Percentiles rank a stretch among this genome's conserved stretches.
phyloP scores from a whole-genome alignment of 2,329 filamentous ascomycete genomes.

The Endothia cerciana region DNA sequence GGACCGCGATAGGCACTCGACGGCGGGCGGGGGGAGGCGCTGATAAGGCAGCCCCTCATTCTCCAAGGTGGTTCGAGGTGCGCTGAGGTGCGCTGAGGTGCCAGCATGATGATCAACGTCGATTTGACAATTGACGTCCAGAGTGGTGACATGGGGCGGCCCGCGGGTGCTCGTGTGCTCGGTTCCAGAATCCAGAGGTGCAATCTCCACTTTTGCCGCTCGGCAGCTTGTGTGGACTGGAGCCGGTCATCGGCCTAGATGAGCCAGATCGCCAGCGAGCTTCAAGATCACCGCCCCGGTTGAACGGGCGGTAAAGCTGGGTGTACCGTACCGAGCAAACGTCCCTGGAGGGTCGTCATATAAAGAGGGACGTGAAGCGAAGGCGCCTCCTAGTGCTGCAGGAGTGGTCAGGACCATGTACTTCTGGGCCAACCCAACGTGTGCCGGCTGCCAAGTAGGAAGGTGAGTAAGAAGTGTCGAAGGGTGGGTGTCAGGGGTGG shows the following conservation, averaged over 20 bases:
- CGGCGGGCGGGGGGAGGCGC: not conserved
- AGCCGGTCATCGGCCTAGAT: constrained; percentile 17
- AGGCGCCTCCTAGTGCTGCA: no score
- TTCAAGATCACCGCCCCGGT: not conserved
- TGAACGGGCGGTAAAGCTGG: not conserved
- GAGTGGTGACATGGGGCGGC: constrained; percentile 12
- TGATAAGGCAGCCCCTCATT: constrained; percentile 1
- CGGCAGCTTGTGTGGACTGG: not conserved
- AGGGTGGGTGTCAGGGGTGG: not conserved
- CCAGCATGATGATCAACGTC: not conserved
- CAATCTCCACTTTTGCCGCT: constrained; percentile 10
- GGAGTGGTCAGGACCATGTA: no score
- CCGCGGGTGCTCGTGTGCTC: not conserved
- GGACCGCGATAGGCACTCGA: constrained; percentile 17
- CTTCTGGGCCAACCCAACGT: no score
- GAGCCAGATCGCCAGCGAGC: no score
- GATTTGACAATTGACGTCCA: constrained; percentile 6
- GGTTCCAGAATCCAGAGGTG: not conserved
- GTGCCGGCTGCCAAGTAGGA: no score
- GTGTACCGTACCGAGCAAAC: no score
- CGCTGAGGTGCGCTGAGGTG: no score
- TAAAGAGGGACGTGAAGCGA: no score
- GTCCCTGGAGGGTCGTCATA: no score
- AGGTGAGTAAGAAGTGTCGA: no score
- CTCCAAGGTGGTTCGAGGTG: no score